Base-by-base conservation (phyloP, 2,329 filamentous ascomycete species). In the Cordyceps javanica region DNA sequence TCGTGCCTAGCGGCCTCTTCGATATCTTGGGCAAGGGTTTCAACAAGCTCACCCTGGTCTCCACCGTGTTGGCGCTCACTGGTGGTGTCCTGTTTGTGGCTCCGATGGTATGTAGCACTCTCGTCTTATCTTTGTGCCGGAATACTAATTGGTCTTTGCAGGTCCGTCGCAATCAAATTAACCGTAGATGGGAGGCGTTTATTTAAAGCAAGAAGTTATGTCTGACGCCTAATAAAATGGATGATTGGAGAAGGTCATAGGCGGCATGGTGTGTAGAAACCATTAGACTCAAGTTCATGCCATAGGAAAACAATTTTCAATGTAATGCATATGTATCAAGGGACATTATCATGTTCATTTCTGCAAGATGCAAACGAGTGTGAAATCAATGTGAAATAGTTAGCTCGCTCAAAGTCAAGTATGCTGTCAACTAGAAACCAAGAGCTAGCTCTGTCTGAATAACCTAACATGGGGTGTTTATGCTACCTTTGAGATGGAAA, bases 1-100 rank as follows among this genome's bases (percentile, higher is more conserved):
- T 95, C 11, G 84, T 88, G n/a, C 94, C 94, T 1, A 96, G 91
- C 71, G 85, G 89, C 65, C 82, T 89, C 16, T 99, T 99, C 71
- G 94, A 99, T 74, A 85, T 97, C 42, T 76, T 99, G 16, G 94
- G 91, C 61, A 94, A 91, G 73, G 90, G 90, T 2, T 99, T 99
- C 72, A 94, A 93, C 70, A 97, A 96, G 77, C 69, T 91, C 57
- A 89, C 91, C 64, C 82, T 99, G 68, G 72, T 97, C 38, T 79
- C 82, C 16, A 99, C 94, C 1, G 91, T 99, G 38, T 77, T 88
- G 41, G 93, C 90, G 19, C 78, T 97, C 64, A 83, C 82, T 46
- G 79, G 83, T 39, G 91, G 91, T 46, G 93, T 96, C 16, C 71
- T 86, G 62, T 82, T 90, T 57, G 77, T 97, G 67, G 87, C 87